A percentile compares a stretch with the other conserved stretches of the same genome.
phyloP scores from a whole-genome alignment of 805 yeast genomes.

The Nakazawaea ishiwadae region DNA sequence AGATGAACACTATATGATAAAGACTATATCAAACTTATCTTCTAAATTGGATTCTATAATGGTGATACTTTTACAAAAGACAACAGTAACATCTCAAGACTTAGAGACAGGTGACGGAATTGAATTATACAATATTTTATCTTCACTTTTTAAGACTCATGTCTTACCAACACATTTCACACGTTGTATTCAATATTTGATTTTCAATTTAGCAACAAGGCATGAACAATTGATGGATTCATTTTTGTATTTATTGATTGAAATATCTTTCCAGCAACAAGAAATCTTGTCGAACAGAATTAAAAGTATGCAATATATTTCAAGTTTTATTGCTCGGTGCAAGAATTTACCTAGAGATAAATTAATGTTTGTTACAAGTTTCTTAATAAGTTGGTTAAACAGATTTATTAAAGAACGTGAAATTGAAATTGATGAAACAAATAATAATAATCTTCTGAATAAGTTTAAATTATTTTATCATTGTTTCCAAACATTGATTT shows the following conservation, averaged over 20 bases:
- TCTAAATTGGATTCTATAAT: slow-evolving; percentile 71
- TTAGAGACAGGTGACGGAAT: slow-evolving; percentile 62
- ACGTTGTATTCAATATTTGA: slow-evolving; percentile 76
- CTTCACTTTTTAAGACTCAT: slow-evolving; percentile 74
- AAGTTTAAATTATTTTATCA: slow-evolving; percentile 86
- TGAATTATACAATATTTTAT: slow-evolving; percentile 63
- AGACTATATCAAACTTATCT: slow-evolving; percentile 48
- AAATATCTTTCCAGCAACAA: slow-evolving; percentile 67
- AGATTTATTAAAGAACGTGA: slow-evolving; percentile 83
- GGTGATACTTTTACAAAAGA: slow-evolving; percentile 46
- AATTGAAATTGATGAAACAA: slow-evolving; percentile 63
- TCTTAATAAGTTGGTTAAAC: slow-evolving; percentile 78
- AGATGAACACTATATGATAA: slow-evolving; percentile 26
- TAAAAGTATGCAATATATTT: slow-evolving; percentile 87
- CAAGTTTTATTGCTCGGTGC: slow-evolving; percentile 88
- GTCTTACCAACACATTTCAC: slow-evolving; percentile 91
- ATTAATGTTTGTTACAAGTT: slow-evolving; percentile 75
- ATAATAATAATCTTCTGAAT: slow-evolving; percentile 52
- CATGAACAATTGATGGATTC: slow-evolving; percentile 83
- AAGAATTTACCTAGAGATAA: slow-evolving; percentile 66
- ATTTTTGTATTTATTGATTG: slow-evolving; percentile 74
- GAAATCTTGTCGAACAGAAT: slow-evolving; percentile 72
- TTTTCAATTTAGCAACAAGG: slow-evolving; percentile 78
- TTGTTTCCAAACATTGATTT: slow-evolving; percentile 83
- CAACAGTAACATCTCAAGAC: slow-evolving; percentile 49